Base-by-base conservation (phyloP, 176 grass and related monocot genomes). In the Carex littledalei region DNA sequence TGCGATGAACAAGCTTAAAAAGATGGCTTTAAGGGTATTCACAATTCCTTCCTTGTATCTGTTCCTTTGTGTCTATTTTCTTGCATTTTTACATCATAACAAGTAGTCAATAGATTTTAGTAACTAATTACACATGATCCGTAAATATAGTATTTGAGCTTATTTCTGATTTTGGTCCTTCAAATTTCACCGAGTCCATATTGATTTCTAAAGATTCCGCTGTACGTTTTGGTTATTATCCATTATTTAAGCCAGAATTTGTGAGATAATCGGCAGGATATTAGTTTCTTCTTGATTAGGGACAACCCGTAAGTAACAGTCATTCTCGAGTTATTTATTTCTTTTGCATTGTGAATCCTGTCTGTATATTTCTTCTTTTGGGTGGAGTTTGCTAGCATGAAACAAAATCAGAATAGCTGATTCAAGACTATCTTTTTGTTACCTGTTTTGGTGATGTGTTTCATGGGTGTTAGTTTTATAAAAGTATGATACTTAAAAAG, bases 1-100 rank as follows among this genome's bases (percentile, higher is more conserved):
- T n/a, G 95, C 95, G 54, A 95, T 95, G 93, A 98, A 98, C 89
- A 98, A 98, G 80, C 95, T 98, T 15, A 99, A 99, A 84, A 99
- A 99, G 81, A 96, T 99, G 91, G 97, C 97, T 87, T 90, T 99
- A 85, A 86, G 93, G 91, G 97, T 99, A 94, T 74, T 62, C 0
- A 73, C 15, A 18, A 74, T 74, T 78, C 29, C 62, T 31, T 70
- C 55, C 43, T 22, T 69, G 26, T 57, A 52, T 53, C 45, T 70
- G 35, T 26, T 47, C 14, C 43, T 50, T 52, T 72, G 37, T 72
- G 18, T n/a, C 11, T 61, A 80, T 80, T 29, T 80, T 58, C 32
- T 39, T 80, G 9, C 6, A 72, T 20, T 8, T 80, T 37, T 80
- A 29, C 26, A 61, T 2, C 16, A 37, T 2, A n/a, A 61, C 32